Conservation (phyloP, 1,139 yeast genomes). For the Pichia cactophila region DNA sequence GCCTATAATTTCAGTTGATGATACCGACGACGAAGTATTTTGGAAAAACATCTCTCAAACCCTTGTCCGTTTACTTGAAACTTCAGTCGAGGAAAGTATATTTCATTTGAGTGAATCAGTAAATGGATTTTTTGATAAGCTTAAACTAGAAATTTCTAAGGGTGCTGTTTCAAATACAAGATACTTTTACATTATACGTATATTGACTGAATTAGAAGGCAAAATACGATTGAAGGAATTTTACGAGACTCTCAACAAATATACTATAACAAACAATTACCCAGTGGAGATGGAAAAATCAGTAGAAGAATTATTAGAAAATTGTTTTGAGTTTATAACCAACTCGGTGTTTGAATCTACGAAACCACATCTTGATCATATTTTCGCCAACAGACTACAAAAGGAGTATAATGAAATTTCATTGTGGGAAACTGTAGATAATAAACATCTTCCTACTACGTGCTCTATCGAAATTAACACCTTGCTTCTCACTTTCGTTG, state of each 20-base stretch:
- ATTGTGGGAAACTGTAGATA: constrained; percentile 11
- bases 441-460: constrained; percentile 15
- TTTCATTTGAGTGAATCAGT: constrained; percentile 15
- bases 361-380: not conserved
- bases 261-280: constrained; percentile 1
- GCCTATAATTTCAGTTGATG: constrained; percentile 29
- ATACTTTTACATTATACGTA: constrained; percentile 19
- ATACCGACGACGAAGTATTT: constrained; percentile 25
- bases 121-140: constrained; percentile 11
- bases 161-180: constrained; percentile 6
- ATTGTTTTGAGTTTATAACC: constrained; percentile 15
- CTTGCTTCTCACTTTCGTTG: constrained; percentile 15
- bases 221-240: constrained; percentile 13
- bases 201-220: constrained; percentile 19
- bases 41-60: constrained; percentile 19
- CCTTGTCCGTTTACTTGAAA: constrained; percentile 12
- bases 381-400: constrained; percentile 11
- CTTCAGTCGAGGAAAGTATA: constrained; percentile 14
- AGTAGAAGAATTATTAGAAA: constrained; percentile 13
- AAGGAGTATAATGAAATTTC: constrained; percentile 4
- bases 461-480: constrained; percentile 19
- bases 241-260: constrained; percentile 6
- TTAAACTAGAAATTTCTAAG: constrained; percentile 2
- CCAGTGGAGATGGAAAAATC: constrained; percentile 10
- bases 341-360: constrained; percentile 5